Conservation (phyloP, 1,139 yeast genomes). For the Suhomyces guaymorum region DNA sequence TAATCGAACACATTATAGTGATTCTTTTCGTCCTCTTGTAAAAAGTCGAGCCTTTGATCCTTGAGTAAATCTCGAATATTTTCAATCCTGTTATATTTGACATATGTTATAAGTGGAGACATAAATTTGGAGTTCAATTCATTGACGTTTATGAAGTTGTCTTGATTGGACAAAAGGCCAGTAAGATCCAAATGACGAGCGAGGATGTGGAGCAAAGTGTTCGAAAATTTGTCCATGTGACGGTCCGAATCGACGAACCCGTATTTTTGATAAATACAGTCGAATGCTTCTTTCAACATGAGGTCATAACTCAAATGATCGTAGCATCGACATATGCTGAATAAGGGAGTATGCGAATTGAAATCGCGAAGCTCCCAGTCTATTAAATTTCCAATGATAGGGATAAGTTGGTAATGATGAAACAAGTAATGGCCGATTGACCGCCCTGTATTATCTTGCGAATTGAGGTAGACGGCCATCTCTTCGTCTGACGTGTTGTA, state of each 20-base stretch:
- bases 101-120: conserved; percentile 71
- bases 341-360: conserved; percentile 77
- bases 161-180: conserved; percentile 31
- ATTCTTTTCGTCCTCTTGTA: conserved; percentile 42
- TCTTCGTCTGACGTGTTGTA: conserved; percentile 47
- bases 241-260: conserved; percentile 45
- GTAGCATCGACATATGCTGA: conserved; percentile 75
- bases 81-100: conserved; percentile 66
- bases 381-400: conserved; percentile 55
- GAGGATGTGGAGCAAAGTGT: conserved; percentile 73
- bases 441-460: conserved; percentile 53
- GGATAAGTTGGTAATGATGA: conserved; percentile 56
- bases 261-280: conserved; percentile 47
- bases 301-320: conserved; percentile 67
- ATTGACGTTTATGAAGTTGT: conserved; percentile 56
- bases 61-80: conserved; percentile 52
- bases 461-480: conserved; percentile 50
- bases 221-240: conserved; percentile 74
- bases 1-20: conserved; percentile 49
- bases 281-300: conserved; percentile 51
- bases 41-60: conserved; percentile 48
- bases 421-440: conserved; percentile 75
- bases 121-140: conserved; percentile 57
- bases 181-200: conserved; percentile 46
- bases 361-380: conserved; percentile 73